Evolutionary conservation across 2,329 filamentous ascomycete genomes (phyloP).

Genomic region (Sarocladium strictum): DNA sequence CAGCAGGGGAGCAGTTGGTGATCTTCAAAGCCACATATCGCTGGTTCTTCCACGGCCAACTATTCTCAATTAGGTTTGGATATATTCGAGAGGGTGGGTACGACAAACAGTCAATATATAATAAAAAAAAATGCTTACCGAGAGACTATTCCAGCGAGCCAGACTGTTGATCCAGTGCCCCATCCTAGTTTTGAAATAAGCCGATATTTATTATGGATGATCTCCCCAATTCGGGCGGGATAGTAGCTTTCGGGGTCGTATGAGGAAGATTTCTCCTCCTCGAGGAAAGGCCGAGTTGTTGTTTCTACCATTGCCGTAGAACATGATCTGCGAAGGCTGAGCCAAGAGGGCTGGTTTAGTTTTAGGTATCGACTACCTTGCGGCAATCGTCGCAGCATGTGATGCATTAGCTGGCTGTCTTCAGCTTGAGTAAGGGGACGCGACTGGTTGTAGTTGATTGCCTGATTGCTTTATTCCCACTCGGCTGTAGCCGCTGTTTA

Average conservation of each 20-base stretch:
- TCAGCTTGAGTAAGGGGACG: neutral
- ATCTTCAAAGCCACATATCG: conserved; percentile 22
- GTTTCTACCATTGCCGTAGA: neutral
- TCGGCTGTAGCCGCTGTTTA: no score
- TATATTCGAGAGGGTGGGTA: neutral
- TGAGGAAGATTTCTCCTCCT: conserved; percentile 17
- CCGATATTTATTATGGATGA: conserved; percentile 28
- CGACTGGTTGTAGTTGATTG: neutral
- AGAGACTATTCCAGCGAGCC: conserved; percentile 16
- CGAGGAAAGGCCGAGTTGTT: conserved; percentile 11
- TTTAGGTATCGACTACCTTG: neutral
- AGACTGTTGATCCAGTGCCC: conserved; percentile 33
- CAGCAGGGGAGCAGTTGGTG: conserved; percentile 19
- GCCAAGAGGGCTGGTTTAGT: neutral
- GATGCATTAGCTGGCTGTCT: neutral
- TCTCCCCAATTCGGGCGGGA: conserved; percentile 25
- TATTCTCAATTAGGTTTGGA: conserved; percentile 8
- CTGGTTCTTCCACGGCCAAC: conserved; percentile 19
- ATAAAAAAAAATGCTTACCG: conserved; percentile 19
- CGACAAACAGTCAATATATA: no score
- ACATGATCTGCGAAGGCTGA: neutral
- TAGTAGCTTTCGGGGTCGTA: conserved; percentile 24
- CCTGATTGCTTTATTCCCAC: no score
- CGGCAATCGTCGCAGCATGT: neutral
- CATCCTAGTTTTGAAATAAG: conserved; percentile 31